These are phyloP conservation scores for Aspergillus steynii DNA, from an alignment of 495 filamentous ascomycete species.

Conservation along the genomic window DNA sequence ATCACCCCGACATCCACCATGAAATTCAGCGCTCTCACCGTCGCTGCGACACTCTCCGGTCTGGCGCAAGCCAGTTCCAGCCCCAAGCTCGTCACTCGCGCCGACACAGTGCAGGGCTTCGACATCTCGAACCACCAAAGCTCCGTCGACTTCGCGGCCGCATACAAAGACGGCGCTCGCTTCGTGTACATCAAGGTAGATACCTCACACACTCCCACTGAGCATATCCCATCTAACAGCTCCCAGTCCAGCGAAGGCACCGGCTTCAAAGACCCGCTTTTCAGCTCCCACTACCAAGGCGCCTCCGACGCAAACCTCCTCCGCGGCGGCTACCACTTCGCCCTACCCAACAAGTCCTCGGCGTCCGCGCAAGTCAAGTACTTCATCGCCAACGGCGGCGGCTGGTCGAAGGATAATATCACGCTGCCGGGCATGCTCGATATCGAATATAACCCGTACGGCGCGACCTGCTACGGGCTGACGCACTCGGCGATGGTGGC, in stretches of 20 bases:
- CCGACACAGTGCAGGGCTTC: slow-evolving; percentile 57
- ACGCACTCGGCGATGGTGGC: slow-evolving; percentile 46
- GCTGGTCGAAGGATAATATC: slow-evolving; percentile 58
- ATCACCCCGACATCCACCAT: neutral
- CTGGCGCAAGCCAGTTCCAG: slow-evolving; percentile 16
- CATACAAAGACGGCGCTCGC: slow-evolving; percentile 57
- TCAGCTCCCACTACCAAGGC: slow-evolving; percentile 52
- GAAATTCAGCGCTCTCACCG: slow-evolving; percentile 3
- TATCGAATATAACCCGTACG: slow-evolving; percentile 48
- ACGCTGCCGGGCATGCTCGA: slow-evolving; percentile 66
- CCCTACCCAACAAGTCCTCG: slow-evolving; percentile 44
- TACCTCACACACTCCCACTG: neutral
- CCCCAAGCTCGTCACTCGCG: slow-evolving; percentile 29
- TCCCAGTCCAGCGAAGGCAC: slow-evolving; percentile 57
- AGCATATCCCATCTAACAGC: neutral
- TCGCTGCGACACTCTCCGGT: slow-evolving; percentile 8
- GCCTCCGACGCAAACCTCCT: slow-evolving; percentile 56
- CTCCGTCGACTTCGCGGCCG: slow-evolving; percentile 55
- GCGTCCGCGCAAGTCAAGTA: slow-evolving; percentile 52
- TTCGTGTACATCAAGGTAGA: slow-evolving; percentile 69
- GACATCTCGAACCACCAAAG: slow-evolving; percentile 64
- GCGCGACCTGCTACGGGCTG: slow-evolving; percentile 50
- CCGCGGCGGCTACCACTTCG: slow-evolving; percentile 63
- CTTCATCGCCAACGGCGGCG: slow-evolving; percentile 58
- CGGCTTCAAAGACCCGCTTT: slow-evolving; percentile 49